Percentiles rank a stretch among this genome's conserved stretches.
Evolutionary conservation across 2,329 filamentous ascomycete genomes (phyloP).

Genomic region (Ascochyta viciae-villosae): DNA sequence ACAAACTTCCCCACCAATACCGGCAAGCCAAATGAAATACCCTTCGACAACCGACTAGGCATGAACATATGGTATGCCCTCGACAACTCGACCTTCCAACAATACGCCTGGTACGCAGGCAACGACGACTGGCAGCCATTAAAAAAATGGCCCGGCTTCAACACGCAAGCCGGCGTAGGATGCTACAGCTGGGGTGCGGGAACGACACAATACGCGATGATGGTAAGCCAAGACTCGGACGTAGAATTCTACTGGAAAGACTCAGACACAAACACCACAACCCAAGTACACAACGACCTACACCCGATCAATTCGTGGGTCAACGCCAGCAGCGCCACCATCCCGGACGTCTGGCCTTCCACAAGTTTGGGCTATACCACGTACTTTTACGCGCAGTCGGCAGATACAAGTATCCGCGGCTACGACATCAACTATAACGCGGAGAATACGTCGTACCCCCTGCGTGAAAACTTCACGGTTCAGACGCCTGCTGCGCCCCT

Average conservation of each 20-base stretch:
- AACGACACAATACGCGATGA: constrained; percentile 53
- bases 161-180: constrained; percentile 54
- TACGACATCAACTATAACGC: constrained; percentile 50
- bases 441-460: constrained; percentile 48
- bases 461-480: constrained; percentile 44
- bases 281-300: constrained; percentile 26
- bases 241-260: constrained; percentile 56
- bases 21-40: constrained; percentile 33
- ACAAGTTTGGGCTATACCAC: constrained; percentile 53
- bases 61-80: constrained; percentile 56
- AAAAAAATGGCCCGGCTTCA: constrained; percentile 48
- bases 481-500: constrained; percentile 35
- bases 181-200: constrained; percentile 54
- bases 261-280: constrained; percentile 41
- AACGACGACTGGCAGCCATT: constrained; percentile 47
- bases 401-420: constrained; percentile 46
- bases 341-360: constrained; percentile 48
- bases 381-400: constrained; percentile 52
- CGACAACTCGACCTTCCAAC: constrained; percentile 50
- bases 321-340: constrained; percentile 37
- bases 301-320: constrained; percentile 53
- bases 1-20: constrained; percentile 45
- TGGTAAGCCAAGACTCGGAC: constrained; percentile 49
- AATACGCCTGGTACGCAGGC: constrained; percentile 52
- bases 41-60: constrained; percentile 41